Evolutionary conservation across 179 eudicot genomes (phyloP).

Genomic region (Gypsophila paniculata): DNA sequence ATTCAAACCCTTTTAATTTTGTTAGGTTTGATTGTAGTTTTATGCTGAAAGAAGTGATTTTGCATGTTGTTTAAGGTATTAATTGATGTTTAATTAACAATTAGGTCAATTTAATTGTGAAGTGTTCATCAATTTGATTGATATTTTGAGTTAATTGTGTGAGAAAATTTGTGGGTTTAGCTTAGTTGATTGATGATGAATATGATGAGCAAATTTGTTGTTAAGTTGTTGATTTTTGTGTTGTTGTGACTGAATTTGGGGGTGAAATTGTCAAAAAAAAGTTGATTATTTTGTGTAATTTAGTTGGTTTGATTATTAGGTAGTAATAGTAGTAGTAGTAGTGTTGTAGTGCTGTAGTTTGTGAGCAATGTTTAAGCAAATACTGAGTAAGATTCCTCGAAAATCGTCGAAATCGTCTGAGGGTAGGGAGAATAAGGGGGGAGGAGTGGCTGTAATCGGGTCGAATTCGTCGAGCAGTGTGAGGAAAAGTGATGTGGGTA

Average conservation of each 20-base stretch:
- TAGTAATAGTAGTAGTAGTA: conserved; percentile 8
- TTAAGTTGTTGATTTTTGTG: conserved; percentile 2
- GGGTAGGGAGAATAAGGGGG: conserved; percentile 37
- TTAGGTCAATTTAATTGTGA: conserved; percentile 13
- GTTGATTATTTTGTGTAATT: conserved; percentile 1
- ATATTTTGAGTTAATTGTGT: conserved; percentile 16
- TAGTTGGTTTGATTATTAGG: conserved; percentile 7
- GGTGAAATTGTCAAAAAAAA: conserved; percentile 12
- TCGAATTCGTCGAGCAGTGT: conserved; percentile 37
- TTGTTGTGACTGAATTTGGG: conserved; percentile 9
- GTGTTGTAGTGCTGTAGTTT: not conserved
- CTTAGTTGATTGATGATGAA: conserved; percentile 19
- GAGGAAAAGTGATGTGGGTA: conserved; percentile 47
- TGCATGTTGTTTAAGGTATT: conserved; percentile 23
- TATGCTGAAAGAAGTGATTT: conserved; percentile 22
- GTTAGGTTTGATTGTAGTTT: conserved; percentile 11
- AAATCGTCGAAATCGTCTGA: conserved; percentile 45
- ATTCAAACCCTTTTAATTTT: not conserved
- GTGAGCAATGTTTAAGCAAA: conserved; percentile 48
- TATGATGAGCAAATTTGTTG: conserved; percentile 23
- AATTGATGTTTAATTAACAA: conserved; percentile 27
- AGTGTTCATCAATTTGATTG: conserved; percentile 11
- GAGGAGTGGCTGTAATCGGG: conserved; percentile 28
- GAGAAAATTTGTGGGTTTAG: conserved; percentile 17
- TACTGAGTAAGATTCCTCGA: conserved; percentile 50